These are phyloP conservation scores for Hypomontagnella submonticulosa DNA, from an alignment of 495 filamentous ascomycete species.

Conservation along the genomic window DNA sequence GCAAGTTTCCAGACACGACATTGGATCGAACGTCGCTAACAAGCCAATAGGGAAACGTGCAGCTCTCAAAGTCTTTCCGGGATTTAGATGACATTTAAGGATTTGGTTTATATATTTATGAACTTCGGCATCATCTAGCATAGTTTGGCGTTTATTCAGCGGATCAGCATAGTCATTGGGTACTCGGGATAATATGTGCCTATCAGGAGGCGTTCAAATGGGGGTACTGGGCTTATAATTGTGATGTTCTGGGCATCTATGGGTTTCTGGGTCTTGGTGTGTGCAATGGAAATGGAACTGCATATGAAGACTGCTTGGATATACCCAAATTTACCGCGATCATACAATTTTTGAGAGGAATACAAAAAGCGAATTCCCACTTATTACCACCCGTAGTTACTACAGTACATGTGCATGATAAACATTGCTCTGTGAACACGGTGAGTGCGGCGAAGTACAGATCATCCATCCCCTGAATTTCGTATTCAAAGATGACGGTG, in stretches of 20 bases:
- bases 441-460: background rate
- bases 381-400: background rate
- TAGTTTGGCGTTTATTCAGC: conserved; percentile 33
- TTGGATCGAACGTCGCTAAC: conserved; percentile 19
- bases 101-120: conserved; percentile 8
- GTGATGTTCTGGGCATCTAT: conserved; percentile 18
- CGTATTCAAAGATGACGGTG: background rate
- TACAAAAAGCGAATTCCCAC: conserved; percentile 1
- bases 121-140: conserved; percentile 32
- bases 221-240: background rate
- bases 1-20: conserved; percentile 25
- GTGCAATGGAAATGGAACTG: conserved; percentile 27
- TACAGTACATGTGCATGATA: no score
- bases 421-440: no score
- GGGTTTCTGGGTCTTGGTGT: conserved; percentile 27
- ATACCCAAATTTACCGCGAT: conserved; percentile 39
- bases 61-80: conserved; percentile 40
- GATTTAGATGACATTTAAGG: conserved; percentile 35
- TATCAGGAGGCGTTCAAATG: conserved; percentile 22
- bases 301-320: conserved; percentile 43
- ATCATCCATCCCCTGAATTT: conserved; percentile 4
- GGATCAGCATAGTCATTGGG: conserved; percentile 18
- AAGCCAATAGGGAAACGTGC: conserved; percentile 38
- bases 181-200: conserved; percentile 18
- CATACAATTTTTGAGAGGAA: conserved; percentile 4